Evolutionary conservation across 345 rosid genomes (phyloP).

Genomic region (Litchi chinensis): DNA sequence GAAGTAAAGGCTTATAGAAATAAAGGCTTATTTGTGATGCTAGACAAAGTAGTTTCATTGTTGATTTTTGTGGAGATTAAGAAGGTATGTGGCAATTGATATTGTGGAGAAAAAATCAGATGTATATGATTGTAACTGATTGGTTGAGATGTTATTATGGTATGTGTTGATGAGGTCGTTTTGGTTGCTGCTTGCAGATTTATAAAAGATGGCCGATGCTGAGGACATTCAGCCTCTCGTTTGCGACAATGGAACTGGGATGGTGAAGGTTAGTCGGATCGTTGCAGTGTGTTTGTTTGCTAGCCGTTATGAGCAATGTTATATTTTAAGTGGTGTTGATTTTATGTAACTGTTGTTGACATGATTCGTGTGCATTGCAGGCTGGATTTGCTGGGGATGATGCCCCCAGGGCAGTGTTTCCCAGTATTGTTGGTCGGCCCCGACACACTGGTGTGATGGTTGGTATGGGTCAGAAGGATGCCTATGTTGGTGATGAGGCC

Average conservation of each 20-base stretch:
- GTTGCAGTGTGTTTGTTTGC: background rate
- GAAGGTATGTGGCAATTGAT: background rate
- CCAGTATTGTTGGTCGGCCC: conserved; percentile 71
- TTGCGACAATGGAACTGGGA: conserved; percentile 79
- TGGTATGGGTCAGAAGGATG: conserved; percentile 83
- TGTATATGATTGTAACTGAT: background rate
- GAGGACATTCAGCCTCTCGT: conserved; percentile 91
- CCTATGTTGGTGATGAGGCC: conserved; percentile 78
- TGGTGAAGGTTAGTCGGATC: conserved; percentile 60
- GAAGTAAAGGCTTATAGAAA: background rate
- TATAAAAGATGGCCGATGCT: conserved; percentile 77
- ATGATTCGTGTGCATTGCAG: conserved; percentile 27
- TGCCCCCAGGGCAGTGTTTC: conserved; percentile 72
- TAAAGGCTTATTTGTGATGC: background rate
- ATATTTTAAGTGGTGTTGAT: background rate
- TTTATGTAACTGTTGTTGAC: background rate
- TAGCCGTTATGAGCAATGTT: background rate
- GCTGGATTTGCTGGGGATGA: conserved; percentile 78
- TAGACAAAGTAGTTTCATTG: background rate
- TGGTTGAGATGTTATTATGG: background rate
- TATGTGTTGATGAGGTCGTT: background rate
- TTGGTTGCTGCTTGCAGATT: conserved; percentile 7
- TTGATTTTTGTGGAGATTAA: background rate
- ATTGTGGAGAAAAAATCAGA: background rate
- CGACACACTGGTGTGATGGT: conserved; percentile 84